phyloP scores from a whole-genome alignment of 192 early-diverging fungal species.

The Pilaira anomala region DNA sequence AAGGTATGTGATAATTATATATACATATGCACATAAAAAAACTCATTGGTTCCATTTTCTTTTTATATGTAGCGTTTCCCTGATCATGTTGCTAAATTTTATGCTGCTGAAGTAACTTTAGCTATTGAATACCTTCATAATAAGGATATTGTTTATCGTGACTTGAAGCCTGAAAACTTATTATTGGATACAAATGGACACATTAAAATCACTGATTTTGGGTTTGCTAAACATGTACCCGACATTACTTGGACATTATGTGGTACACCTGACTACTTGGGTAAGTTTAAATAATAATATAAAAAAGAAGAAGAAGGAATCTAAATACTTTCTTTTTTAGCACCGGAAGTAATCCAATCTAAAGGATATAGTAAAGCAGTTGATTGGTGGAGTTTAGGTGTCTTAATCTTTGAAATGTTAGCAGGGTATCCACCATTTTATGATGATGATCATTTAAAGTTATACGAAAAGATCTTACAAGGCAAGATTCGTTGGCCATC shows the following conservation, averaged over 20 bases:
- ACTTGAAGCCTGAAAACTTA: constrained; percentile 79
- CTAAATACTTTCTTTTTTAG: constrained; percentile 45
- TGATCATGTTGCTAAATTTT: constrained; percentile 69
- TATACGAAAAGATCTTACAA: constrained; percentile 89
- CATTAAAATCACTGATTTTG: constrained; percentile 83
- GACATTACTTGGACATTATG: constrained; percentile 81
- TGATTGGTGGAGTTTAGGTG: constrained; percentile 93
- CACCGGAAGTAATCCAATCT: constrained; percentile 85
- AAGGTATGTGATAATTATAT: constrained; percentile 51
- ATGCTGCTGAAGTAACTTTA: constrained; percentile 69
- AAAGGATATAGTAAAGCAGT: constrained; percentile 89
- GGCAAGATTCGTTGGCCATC: constrained; percentile 84
- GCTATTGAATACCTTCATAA: constrained; percentile 75
- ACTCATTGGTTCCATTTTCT: too few species aligned
- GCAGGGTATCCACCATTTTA: constrained; percentile 93
- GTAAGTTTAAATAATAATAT: too few species aligned
- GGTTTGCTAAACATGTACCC: constrained; percentile 77
- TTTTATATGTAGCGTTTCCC: constrained; percentile 56
- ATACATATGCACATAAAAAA: too few species aligned
- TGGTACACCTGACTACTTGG: constrained; percentile 73
- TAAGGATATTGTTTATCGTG: constrained; percentile 71
- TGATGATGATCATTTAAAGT: constrained; percentile 86
- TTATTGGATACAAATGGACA: constrained; percentile 72
- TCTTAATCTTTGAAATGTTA: constrained; percentile 92
- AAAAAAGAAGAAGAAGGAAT: constrained; percentile 66